phyloP scores from a whole-genome alignment of 148 eudicot genomes.

The Polygonum maritimum region DNA sequence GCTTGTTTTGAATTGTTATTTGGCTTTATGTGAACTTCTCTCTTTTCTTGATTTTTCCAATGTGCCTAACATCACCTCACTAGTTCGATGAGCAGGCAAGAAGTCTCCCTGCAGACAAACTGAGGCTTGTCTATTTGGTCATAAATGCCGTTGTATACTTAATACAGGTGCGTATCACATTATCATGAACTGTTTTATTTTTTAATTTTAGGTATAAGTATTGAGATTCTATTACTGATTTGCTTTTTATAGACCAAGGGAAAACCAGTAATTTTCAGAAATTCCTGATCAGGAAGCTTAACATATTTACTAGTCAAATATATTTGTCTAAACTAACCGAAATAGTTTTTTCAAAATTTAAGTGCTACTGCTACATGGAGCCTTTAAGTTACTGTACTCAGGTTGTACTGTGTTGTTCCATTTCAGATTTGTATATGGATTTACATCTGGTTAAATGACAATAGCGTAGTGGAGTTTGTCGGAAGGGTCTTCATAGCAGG shows the following conservation, averaged over 20 bases:
- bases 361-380: neutral
- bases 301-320: neutral
- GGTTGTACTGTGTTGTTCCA: neutral
- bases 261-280: too few species aligned
- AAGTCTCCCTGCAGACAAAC: conserved; percentile 72
- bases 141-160: conserved; percentile 60
- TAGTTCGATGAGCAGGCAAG: conserved; percentile 59
- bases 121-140: conserved; percentile 43
- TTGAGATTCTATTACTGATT: neutral
- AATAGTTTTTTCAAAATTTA: neutral
- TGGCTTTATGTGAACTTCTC: neutral
- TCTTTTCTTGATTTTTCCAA: neutral
- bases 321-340: neutral
- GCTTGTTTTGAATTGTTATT: conserved; percentile 1
- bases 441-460: conserved; percentile 61
- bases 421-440: conserved; percentile 74
- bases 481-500: conserved; percentile 88
- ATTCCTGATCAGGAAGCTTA: neutral
- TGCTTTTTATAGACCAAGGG: too few species aligned
- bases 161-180: conserved; percentile 46
- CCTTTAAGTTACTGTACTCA: neutral
- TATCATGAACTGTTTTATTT: neutral
- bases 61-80: conserved; percentile 9
- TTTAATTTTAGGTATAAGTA: neutral
- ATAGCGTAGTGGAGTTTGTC: conserved; percentile 34